A percentile compares a stretch with the other conserved stretches of the same genome.
phyloP scores from a whole-genome alignment of 441 rosid genomes.

The Eruca vesicaria region DNA sequence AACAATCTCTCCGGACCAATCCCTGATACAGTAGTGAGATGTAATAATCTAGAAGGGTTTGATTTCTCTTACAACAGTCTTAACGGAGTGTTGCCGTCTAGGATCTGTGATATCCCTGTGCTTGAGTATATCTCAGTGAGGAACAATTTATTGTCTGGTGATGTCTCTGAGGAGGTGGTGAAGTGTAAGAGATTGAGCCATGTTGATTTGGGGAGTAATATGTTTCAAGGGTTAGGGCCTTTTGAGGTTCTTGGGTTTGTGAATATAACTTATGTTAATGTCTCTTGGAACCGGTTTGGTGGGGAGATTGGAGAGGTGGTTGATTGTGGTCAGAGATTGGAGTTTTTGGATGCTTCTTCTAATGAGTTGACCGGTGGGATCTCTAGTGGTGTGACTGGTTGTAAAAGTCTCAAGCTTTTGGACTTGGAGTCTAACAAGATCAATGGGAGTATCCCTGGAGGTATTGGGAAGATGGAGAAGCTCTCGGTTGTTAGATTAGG shows the following conservation, averaged over 20 bases:
- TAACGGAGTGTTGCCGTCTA: conserved; percentile 58
- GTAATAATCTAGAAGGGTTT: conserved; percentile 70
- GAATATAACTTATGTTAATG: conserved; percentile 64
- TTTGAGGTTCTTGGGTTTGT: conserved; percentile 52
- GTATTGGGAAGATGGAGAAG: conserved; percentile 45
- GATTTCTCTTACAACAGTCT: conserved; percentile 81
- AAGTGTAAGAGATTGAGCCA: conserved; percentile 56
- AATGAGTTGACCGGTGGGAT: conserved; percentile 64
- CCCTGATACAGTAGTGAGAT: conserved; percentile 63
- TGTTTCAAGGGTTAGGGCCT: conserved; percentile 69
- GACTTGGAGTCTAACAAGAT: conserved; percentile 76
- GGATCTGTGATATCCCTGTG: conserved; percentile 59
- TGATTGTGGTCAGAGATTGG: conserved; percentile 56
- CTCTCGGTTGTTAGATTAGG: conserved; percentile 74
- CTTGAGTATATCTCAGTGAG: conserved; percentile 63
- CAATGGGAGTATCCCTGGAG: conserved; percentile 62
- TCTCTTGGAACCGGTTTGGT: conserved; percentile 63
- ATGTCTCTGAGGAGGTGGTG: conserved; percentile 48
- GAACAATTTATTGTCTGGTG: conserved; percentile 63
- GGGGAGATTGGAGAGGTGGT: conserved; percentile 62
- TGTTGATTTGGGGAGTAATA: conserved; percentile 77
- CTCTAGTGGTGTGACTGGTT: conserved; percentile 56
- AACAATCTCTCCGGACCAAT: conserved; percentile 73
- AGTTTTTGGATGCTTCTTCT: conserved; percentile 75
- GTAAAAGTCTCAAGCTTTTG: conserved; percentile 70